Evolutionary conservation across 2,329 filamentous ascomycete species (phyloP), one percentile per base, ranked within the genome.

Genomic region (Ophiostoma sp.): DNA sequence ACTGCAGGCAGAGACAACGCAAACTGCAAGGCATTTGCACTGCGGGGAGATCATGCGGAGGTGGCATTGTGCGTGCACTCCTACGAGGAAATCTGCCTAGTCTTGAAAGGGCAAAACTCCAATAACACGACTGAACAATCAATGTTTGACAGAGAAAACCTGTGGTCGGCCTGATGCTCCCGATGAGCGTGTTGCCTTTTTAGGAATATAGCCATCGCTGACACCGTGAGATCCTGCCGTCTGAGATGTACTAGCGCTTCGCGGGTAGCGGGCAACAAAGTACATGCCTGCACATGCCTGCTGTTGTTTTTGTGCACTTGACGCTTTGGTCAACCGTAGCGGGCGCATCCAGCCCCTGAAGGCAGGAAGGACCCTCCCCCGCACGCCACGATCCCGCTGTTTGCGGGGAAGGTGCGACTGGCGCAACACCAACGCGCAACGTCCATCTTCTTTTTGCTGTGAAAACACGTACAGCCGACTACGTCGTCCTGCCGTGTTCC

Each of bases 121-220:
- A 59, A 33, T 59, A 57, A 15, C 52, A 57, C 22, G 22, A 15
- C 15, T 15, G 3, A 19, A 48, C 42, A 48, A 28, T 55, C 50
- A 52, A 52, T 55, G 3, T 15, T 22, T 12, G 9, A 55, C 55
- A 19, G 28, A 59, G 5, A 9, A 59, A 5, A 9, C 22, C 33
- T 6, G 19, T n/a, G 59, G 8, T 71, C 70, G 70, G 70, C 22
- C 45, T 71, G 57, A 71, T 71, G 57, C 39, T 64, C 31, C 70
- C 70, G 70, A 71, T 11, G 12, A 17, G 5, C 19, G 15, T 28
- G 39, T 22, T 33, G 5, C 52, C 50, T 17, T 39, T 70, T 57
- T 19, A 6, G 64, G 12, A 66, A 66, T 33, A 63, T n/a, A 15
- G 11, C 33, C n/a, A 31, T 69, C 66, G 66, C 66, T 50, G 48